A percentile compares a stretch with the other conserved stretches of the same genome.
phyloP scores from a whole-genome alignment of 2,329 filamentous ascomycete genomes.

The Aspergillus pseudotamarii region DNA sequence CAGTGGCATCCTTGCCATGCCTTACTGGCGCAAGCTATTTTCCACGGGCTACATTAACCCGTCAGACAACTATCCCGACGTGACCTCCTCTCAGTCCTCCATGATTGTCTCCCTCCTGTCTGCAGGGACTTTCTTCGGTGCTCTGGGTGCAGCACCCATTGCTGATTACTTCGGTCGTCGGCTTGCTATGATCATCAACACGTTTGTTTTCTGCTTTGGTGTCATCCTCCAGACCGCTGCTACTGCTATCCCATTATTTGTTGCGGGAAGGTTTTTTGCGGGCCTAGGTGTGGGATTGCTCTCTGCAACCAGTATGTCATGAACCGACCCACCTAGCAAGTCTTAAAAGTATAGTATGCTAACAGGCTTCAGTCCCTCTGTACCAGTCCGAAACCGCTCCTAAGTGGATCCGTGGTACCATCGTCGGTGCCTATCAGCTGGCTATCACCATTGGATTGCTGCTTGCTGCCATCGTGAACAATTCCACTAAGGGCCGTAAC shows the following conservation, averaged over 20 bases:
- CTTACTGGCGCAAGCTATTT: slow-evolving; percentile 43
- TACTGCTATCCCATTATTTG: slow-evolving; percentile 37
- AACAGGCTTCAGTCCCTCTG: slow-evolving; percentile 43
- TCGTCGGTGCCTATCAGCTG: slow-evolving; percentile 79
- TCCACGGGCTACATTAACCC: slow-evolving; percentile 40
- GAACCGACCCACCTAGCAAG: neutral
- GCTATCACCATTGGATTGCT: slow-evolving; percentile 77
- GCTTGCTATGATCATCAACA: slow-evolving; percentile 44
- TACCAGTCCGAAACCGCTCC: slow-evolving; percentile 82
- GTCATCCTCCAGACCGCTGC: slow-evolving; percentile 37
- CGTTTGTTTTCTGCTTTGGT: slow-evolving; percentile 37
- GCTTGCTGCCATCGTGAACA: slow-evolving; percentile 72
- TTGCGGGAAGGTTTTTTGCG: slow-evolving; percentile 55
- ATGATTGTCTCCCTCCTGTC: slow-evolving; percentile 74
- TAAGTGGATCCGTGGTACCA: slow-evolving; percentile 72
- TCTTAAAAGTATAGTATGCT: neutral
- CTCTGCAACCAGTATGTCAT: slow-evolving; percentile 69
- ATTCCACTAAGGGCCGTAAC: slow-evolving; percentile 63
- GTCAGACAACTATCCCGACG: slow-evolving; percentile 43
- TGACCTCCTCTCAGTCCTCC: slow-evolving; percentile 58
- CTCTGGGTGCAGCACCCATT: slow-evolving; percentile 68
- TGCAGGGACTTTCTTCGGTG: slow-evolving; percentile 73
- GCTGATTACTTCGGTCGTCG: slow-evolving; percentile 46
- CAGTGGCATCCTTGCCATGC: slow-evolving; percentile 55
- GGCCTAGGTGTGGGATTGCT: slow-evolving; percentile 72